Percentiles rank a stretch among this genome's conserved stretches.
phyloP scores from a whole-genome alignment of 2,329 filamentous ascomycete species.

The Tolypocladium ovalisporum region DNA sequence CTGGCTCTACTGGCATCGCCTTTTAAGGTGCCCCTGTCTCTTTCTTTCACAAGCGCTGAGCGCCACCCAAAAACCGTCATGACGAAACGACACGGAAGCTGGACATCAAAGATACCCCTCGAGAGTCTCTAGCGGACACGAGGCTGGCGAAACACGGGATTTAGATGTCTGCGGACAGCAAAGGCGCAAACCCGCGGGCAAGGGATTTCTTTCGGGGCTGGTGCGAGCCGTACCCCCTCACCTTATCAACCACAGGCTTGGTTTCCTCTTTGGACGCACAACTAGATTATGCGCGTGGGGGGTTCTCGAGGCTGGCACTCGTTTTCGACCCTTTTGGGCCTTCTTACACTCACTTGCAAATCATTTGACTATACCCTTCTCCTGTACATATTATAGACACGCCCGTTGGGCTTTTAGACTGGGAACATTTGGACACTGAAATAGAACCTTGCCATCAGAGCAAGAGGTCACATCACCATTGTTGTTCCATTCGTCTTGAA shows the following conservation, averaged over 20 bases:
- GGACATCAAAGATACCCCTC: constrained; percentile 16
- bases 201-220: not conserved
- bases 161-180: constrained; percentile 1
- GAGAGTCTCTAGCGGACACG: constrained; percentile 10
- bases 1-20: constrained; percentile 11
- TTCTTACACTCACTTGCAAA: constrained; percentile 6
- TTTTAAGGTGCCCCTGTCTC: not conserved
- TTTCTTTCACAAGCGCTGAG: constrained; percentile 11
- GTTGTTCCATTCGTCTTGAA: not conserved
- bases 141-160: constrained; percentile 9
- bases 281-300: not conserved
- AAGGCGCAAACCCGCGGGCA: not conserved
- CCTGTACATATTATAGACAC: constrained; percentile 14
- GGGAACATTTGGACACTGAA: not conserved
- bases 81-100: constrained; percentile 10
- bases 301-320: constrained; percentile 18
- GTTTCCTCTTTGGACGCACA: constrained; percentile 1
- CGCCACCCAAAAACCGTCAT: constrained; percentile 7
- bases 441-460: not conserved
- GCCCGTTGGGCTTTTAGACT: not conserved
- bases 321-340: constrained; percentile 4
- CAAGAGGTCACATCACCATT: not conserved
- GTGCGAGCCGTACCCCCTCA: not conserved
- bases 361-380: constrained; percentile 7
- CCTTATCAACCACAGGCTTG: constrained; percentile 11